phyloP scores from a whole-genome alignment of 768 basidiomycete species.

The Cystofilobasidium ferigula region DNA sequence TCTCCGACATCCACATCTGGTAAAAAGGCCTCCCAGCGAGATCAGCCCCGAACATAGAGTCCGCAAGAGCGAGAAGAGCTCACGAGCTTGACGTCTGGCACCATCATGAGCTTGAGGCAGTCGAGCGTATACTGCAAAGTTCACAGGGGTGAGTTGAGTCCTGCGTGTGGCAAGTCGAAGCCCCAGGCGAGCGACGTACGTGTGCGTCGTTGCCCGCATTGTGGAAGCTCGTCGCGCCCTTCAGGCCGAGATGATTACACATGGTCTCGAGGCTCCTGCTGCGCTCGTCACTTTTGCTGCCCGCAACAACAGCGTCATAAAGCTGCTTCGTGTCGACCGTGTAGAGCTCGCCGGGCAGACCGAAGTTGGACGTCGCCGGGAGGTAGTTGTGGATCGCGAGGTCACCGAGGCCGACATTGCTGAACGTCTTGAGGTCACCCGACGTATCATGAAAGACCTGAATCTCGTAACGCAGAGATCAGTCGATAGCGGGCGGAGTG shows the following conservation, averaged over 20 bases:
- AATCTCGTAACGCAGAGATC: conserved; percentile 28
- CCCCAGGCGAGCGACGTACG: conserved; percentile 42
- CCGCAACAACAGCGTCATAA: conserved; percentile 63
- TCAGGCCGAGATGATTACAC: conserved; percentile 55
- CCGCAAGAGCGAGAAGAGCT: background rate
- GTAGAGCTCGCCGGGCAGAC: conserved; percentile 41
- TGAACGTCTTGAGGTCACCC: conserved; percentile 60
- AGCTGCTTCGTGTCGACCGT: conserved; percentile 64
- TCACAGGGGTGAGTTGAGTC: background rate
- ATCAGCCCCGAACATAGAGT: no score
- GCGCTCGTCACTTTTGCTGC: conserved; percentile 44
- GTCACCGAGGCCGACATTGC: conserved; percentile 24
- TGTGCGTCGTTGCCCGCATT: conserved; percentile 82
- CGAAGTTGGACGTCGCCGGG: conserved; percentile 51
- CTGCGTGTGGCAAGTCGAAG: background rate
- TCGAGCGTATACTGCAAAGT: conserved; percentile 55
- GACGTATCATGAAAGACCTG: conserved; percentile 69
- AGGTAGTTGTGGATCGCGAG: conserved; percentile 49
- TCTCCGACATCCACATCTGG: no score
- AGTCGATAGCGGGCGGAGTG: conserved; percentile 32
- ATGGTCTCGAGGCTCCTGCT: conserved; percentile 49
- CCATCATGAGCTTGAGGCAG: conserved; percentile 52
- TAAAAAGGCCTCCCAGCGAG: no score
- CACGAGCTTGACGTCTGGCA: background rate
- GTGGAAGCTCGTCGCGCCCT: conserved; percentile 44